Evolutionary conservation across 257 asterid species (phyloP), one percentile per base, ranked within the genome.

Genomic region (Linaria vulgaris): DNA sequence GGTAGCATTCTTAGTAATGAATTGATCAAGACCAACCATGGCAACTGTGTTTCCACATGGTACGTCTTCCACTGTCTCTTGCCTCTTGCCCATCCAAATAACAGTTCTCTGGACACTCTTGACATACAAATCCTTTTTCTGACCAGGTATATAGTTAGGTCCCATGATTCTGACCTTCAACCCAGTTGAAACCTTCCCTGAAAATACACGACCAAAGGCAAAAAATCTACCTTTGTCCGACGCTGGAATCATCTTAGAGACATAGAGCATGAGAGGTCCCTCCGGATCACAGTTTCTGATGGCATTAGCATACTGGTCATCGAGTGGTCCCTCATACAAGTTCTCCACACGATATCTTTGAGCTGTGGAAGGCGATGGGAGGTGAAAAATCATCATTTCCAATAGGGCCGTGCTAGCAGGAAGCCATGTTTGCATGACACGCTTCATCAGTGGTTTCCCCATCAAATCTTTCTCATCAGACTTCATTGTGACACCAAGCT

Each of bases 1-100:
- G 21, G 62, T 56, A 47, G 62, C 62, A 56, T 56, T 56, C 46
- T 56, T 56, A 12, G 62, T 31, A 22, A 56, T 56, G 45, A 6
- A 56, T 16, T 56, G 62, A 34, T 56, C 62, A 15, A 56, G 62
- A 31, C 62, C 62, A n/a, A 56, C 62, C 62, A 56, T n/a, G 17
- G 62, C 62, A 31, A 56, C 62, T n/a, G 62, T 56, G 62, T 56
- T 56, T 12, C 62, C 62, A 31, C 62, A 56, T 30, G 62, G 62
- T 30, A 56, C 62, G 19, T 56, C 61, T 56, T 56, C 62, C 6
- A 56, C 62, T 6, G 62, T 56, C 34, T 56, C 62, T 21, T 56
- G 62, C 46, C 25, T 56, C 62, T 56, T 56, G 13, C 62, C 62
- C 62, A 56, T 56, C 62, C 62, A 56, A 56, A 56, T 56, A 56